phyloP scores from a whole-genome alignment of 2,329 filamentous ascomycete genomes.

The Albophoma yamanashiensis region DNA sequence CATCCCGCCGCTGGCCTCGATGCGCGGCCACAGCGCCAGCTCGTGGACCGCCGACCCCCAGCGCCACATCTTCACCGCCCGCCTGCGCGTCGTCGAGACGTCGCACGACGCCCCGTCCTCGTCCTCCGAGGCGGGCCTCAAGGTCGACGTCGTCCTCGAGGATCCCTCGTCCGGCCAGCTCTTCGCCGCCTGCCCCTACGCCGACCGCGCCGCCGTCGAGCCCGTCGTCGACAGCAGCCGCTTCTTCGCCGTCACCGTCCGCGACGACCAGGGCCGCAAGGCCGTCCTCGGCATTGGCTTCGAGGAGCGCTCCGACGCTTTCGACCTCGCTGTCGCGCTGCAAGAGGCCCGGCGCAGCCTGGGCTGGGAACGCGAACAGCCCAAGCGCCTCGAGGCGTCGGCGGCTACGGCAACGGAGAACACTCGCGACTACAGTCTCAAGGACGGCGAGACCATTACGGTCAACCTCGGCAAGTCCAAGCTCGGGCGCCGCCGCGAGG shows the following conservation, averaged over 20 bases:
- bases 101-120: constrained; percentile 32
- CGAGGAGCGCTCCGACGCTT: constrained; percentile 75
- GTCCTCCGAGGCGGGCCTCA: constrained; percentile 40
- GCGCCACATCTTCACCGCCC: constrained; percentile 76
- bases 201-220: constrained; percentile 54
- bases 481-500: constrained; percentile 36
- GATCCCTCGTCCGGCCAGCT: constrained; percentile 62
- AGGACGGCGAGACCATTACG: constrained; percentile 82
- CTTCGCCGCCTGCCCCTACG: constrained; percentile 79
- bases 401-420: constrained; percentile 24
- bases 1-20: constrained; percentile 69
- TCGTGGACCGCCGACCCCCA: constrained; percentile 63
- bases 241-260: constrained; percentile 76
- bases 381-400: constrained; percentile 9
- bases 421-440: constrained; percentile 65
- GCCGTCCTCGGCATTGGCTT: constrained; percentile 78
- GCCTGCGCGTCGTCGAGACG: constrained; percentile 69
- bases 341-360: constrained; percentile 67
- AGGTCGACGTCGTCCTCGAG: constrained; percentile 69
- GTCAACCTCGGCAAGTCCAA: constrained; percentile 56
- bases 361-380: constrained; percentile 38
- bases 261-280: constrained; percentile 64
- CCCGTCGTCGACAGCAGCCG: constrained; percentile 68
- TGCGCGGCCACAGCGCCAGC: constrained; percentile 67
- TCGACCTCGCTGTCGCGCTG: constrained; percentile 73